Conservation (phyloP, 371 early-diverging fungal genomes). For the Phascolomyces articulosus region DNA sequence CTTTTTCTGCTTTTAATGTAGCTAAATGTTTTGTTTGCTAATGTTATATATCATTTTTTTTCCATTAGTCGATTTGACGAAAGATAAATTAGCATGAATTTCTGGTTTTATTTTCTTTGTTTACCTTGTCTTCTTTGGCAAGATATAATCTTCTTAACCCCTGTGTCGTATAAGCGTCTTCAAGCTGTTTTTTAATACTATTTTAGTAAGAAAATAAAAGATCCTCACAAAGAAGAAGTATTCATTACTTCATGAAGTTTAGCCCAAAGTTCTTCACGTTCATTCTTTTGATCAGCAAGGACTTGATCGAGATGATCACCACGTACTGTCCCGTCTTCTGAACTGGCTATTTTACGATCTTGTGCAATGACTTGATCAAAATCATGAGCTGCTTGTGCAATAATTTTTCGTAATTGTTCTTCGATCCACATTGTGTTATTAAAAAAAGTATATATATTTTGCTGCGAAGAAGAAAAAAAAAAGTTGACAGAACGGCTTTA, state of each 20-base stretch:
- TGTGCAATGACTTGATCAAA: slow-evolving; percentile 24
- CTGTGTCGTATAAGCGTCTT: slow-evolving; percentile 14
- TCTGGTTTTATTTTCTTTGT: slow-evolving; percentile 18
- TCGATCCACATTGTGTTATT: slow-evolving; percentile 20
- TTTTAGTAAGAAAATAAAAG: not conserved
- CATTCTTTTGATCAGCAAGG: slow-evolving; percentile 23
- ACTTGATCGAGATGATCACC: slow-evolving; percentile 28
- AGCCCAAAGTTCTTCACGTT: slow-evolving; percentile 34
- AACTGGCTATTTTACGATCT: slow-evolving; percentile 26
- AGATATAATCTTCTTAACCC: slow-evolving; percentile 6
- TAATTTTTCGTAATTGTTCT: slow-evolving; percentile 20
- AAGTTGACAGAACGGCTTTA: too few relatives aligned
- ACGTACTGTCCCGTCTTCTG: slow-evolving; percentile 29
- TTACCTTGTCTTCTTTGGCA: not conserved
- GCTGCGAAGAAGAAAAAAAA: not conserved
- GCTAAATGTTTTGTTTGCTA: not conserved
- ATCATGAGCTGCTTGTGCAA: slow-evolving; percentile 37
- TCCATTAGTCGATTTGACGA: too few relatives aligned
- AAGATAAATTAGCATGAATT: too few relatives aligned
- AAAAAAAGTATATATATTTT: not conserved
- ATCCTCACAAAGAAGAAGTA: too few relatives aligned
- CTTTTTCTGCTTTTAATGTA: slow-evolving; percentile 15
- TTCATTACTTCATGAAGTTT: slow-evolving; percentile 27
- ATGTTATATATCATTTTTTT: too few relatives aligned
- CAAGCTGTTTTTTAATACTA: slow-evolving; percentile 14